phyloP scores from a whole-genome alignment of 2,329 filamentous ascomycete species.

The Leptographium procerum region DNA sequence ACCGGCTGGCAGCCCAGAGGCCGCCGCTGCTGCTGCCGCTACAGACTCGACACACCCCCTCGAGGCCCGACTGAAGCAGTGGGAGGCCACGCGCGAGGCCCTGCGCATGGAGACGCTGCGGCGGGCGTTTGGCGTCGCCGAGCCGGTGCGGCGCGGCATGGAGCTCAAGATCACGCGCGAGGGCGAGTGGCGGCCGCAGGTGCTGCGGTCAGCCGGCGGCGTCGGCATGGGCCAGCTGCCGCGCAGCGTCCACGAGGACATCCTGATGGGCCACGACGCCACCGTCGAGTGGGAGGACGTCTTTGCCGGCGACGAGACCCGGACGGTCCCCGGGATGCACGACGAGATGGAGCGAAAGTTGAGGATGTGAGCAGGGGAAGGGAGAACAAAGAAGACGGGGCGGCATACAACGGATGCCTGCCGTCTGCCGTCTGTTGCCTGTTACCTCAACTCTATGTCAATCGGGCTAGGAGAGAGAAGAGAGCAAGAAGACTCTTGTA shows the following conservation, averaged over 20 bases:
- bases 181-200: slow-evolving; percentile 68
- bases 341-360: slow-evolving; percentile 90
- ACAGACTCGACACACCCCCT: slow-evolving; percentile 75
- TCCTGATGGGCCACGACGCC: slow-evolving; percentile 67
- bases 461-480: background rate
- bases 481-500: background rate
- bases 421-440: too few relatives aligned
- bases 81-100: slow-evolving; percentile 79
- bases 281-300: slow-evolving; percentile 90
- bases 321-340: slow-evolving; percentile 62
- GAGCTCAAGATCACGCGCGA: slow-evolving; percentile 79
- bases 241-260: slow-evolving; percentile 71
- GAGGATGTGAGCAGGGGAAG: slow-evolving; percentile 49
- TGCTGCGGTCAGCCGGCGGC: slow-evolving; percentile 46
- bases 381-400: background rate
- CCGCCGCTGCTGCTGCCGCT: slow-evolving; percentile 26
- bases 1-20: slow-evolving; percentile 31
- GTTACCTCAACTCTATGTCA: too few relatives aligned
- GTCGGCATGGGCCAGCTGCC: slow-evolving; percentile 22
- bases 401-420: too few relatives aligned
- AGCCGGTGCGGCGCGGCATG: slow-evolving; percentile 88
- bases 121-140: slow-evolving; percentile 80
- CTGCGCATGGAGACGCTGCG: slow-evolving; percentile 83
- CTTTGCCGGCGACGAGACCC: slow-evolving; percentile 66
- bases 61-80: slow-evolving; percentile 76